A percentile compares a stretch with the other conserved stretches of the same genome.
Evolutionary conservation across 192 early-diverging fungal genomes (phyloP).

Genomic region (Podila minutissima): DNA sequence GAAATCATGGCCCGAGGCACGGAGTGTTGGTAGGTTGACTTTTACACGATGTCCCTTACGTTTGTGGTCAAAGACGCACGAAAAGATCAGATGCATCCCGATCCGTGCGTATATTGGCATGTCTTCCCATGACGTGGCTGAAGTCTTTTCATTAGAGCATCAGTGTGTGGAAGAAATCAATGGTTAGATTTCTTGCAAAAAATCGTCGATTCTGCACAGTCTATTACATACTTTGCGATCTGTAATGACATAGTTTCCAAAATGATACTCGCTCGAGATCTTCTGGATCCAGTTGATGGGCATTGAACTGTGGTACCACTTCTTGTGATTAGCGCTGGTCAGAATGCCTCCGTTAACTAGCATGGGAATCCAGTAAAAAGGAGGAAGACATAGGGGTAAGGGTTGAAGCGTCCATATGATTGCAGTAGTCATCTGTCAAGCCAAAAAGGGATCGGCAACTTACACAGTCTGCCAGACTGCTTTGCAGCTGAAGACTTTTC

Average conservation of each 20-base stretch:
- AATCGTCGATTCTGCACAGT: no score
- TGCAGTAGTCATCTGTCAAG: background rate
- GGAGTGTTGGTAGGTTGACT: background rate
- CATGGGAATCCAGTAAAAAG: background rate
- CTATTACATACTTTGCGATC: constrained; percentile 38
- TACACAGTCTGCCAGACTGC: constrained; percentile 21
- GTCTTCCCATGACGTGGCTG: constrained; percentile 56
- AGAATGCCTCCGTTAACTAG: constrained; percentile 46
- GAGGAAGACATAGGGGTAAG: background rate
- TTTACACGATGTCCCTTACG: constrained; percentile 9
- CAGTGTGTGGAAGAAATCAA: background rate
- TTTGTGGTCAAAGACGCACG: constrained; percentile 48
- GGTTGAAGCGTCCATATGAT: background rate
- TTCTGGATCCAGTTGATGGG: constrained; percentile 54
- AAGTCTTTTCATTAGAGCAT: constrained; percentile 28
- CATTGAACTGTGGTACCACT: constrained; percentile 37
- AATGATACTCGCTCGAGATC: constrained; percentile 52
- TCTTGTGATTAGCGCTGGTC: constrained; percentile 47
- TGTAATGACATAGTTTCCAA: constrained; percentile 54
- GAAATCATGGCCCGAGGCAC: background rate
- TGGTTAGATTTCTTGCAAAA: background rate
- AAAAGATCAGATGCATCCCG: constrained; percentile 64
- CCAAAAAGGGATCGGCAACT: background rate
- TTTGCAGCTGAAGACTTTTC: constrained; percentile 23
- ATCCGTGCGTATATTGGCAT: constrained; percentile 63